A percentile compares a stretch with the other conserved stretches of the same genome.
Evolutionary conservation across 129 eudicot genomes (phyloP).

Genomic region (Tanacetum coccineum): DNA sequence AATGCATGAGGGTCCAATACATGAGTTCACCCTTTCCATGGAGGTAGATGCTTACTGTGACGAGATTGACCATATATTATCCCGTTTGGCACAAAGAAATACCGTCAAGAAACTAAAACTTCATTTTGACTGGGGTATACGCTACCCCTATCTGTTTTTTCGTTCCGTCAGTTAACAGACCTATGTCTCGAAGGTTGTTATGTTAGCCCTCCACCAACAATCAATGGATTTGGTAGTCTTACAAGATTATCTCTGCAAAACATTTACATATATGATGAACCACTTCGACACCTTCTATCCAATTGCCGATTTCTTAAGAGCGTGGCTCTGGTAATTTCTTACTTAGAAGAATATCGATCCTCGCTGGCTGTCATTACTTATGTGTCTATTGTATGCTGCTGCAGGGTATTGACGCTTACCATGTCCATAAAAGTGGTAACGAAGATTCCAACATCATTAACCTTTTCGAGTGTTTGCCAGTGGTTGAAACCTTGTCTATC

Average conservation of each 20-base stretch:
- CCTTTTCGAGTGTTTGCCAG: slow-evolving; percentile 8
- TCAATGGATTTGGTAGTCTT: slow-evolving; percentile 9
- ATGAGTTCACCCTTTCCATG: not conserved
- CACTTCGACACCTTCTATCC: slow-evolving; percentile 1
- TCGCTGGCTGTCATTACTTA: not conserved
- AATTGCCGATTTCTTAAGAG: slow-evolving; percentile 7
- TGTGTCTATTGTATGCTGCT: not conserved
- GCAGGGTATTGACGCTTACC: not conserved
- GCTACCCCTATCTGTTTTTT: not conserved
- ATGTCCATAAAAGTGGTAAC: no score
- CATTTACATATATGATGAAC: not conserved
- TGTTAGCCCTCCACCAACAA: not conserved
- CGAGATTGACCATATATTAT: slow-evolving; percentile 7
- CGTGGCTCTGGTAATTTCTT: slow-evolving; percentile 1
- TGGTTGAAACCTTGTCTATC: not conserved
- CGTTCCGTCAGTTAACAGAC: not conserved
- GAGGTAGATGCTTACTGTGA: not conserved
- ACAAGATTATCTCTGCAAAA: not conserved
- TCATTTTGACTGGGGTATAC: no score
- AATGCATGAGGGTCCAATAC: slow-evolving; percentile 7
- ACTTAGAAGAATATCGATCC: not conserved
- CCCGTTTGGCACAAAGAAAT: not conserved
- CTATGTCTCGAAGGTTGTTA: not conserved
- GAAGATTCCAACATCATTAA: not conserved
- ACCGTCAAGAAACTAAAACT: not conserved